Evolutionary conservation across 768 basidiomycete species (phyloP).

Genomic region (Rhodosporidiobolus sp.): DNA sequence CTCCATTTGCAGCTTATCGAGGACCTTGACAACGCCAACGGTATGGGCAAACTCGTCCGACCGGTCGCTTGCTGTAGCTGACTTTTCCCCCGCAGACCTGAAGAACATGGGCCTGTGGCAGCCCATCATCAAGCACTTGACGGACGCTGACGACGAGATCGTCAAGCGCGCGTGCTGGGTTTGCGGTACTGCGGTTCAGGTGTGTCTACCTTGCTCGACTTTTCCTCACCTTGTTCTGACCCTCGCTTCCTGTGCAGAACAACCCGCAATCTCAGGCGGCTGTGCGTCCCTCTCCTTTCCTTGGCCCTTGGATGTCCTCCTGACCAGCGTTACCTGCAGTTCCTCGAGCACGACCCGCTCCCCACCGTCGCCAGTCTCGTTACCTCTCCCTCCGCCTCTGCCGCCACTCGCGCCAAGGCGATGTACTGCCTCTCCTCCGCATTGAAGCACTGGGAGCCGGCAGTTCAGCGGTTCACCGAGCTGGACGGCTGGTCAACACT

Average conservation of each 20-base stretch:
- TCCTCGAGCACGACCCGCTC: slow-evolving; percentile 60
- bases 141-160: slow-evolving; percentile 60
- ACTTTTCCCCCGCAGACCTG: slow-evolving; percentile 57
- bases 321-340: slow-evolving; percentile 20
- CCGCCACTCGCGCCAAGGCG: slow-evolving; percentile 53
- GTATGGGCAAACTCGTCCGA: slow-evolving; percentile 49
- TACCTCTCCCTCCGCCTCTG: slow-evolving; percentile 50
- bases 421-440: slow-evolving; percentile 76
- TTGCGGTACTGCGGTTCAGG: slow-evolving; percentile 70
- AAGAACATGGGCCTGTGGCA: slow-evolving; percentile 74
- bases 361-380: slow-evolving; percentile 61
- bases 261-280: slow-evolving; percentile 77
- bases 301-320: too few species aligned
- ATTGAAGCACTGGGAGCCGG: slow-evolving; percentile 70
- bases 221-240: not conserved
- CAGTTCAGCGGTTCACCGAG: slow-evolving; percentile 58
- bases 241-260: slow-evolving; percentile 57
- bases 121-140: slow-evolving; percentile 65
- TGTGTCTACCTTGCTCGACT: not conserved
- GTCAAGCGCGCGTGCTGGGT: slow-evolving; percentile 75
- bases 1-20: slow-evolving; percentile 65
- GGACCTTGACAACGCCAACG: slow-evolving; percentile 85
- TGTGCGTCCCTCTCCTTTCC: slow-evolving; percentile 50
- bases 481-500: slow-evolving; percentile 43
- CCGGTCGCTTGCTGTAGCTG: not conserved